Conservation (phyloP, 371 early-diverging fungal species). For the Haplosporangium sp. region DNA sequence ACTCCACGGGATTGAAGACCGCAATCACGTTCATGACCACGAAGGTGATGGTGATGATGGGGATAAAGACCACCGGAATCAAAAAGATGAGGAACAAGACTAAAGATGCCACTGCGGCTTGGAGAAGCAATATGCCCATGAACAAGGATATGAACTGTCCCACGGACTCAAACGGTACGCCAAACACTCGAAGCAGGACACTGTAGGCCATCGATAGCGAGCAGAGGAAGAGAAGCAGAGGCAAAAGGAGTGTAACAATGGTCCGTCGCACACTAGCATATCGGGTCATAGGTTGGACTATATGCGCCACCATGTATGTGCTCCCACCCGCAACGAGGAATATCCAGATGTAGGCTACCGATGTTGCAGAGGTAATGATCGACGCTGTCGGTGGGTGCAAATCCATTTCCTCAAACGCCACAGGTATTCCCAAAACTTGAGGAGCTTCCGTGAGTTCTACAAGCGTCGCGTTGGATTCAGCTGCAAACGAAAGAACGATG, state of each 20-base stretch:
- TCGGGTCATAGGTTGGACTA: constrained; percentile 21
- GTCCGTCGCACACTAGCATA: constrained; percentile 17
- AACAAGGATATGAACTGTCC: constrained; percentile 39
- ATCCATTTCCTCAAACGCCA: constrained; percentile 38
- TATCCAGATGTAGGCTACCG: constrained; percentile 46
- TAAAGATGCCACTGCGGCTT: constrained; percentile 32
- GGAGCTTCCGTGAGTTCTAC: constrained; percentile 17
- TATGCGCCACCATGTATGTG: constrained; percentile 33
- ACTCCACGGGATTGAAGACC: constrained; percentile 32
- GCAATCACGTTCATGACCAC: constrained; percentile 51
- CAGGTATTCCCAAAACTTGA: constrained; percentile 28
- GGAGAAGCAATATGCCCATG: constrained; percentile 30
- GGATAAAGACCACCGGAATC: constrained; percentile 32
- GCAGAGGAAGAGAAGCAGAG: constrained; percentile 23
- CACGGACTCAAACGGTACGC: constrained; percentile 26
- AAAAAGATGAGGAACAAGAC: constrained; percentile 39
- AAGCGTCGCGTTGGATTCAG: constrained; percentile 11
- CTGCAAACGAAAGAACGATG: constrained; percentile 24
- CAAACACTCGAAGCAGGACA: constrained; percentile 30
- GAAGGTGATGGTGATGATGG: constrained; percentile 29
- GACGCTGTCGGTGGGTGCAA: constrained; percentile 31
- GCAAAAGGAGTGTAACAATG: constrained; percentile 18
- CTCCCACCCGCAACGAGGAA: constrained; percentile 39
- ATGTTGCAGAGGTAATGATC: constrained; percentile 36
- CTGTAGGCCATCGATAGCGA: constrained; percentile 33